Conservation (phyloP, 345 rosid genomes). For the Mangifera indica region DNA sequence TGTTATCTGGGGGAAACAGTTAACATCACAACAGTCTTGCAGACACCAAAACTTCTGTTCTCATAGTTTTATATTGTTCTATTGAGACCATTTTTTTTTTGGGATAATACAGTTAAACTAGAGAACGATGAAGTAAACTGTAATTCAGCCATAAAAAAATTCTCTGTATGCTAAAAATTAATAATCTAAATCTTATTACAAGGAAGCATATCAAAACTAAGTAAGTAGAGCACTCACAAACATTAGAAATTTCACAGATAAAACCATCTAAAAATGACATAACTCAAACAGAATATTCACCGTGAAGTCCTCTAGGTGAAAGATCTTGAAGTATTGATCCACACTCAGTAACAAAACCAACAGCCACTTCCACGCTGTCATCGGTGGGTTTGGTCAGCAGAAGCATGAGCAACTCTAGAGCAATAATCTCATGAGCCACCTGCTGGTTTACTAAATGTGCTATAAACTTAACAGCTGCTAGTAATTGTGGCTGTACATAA, state of each 20-base stretch:
- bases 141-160: neutral
- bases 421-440: slow-evolving; percentile 82
- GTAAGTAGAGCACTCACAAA: neutral
- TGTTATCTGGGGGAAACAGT: neutral
- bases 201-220: neutral
- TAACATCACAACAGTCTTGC: neutral
- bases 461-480: slow-evolving; percentile 91
- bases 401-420: slow-evolving; percentile 70
- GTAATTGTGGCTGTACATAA: slow-evolving; percentile 69
- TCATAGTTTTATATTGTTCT: neutral
- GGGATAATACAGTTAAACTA: neutral
- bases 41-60: no score
- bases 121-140: neutral
- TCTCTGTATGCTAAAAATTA: no score
- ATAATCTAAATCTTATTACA: neutral
- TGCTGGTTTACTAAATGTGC: slow-evolving; percentile 96
- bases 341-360: slow-evolving; percentile 84
- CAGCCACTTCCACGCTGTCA: slow-evolving; percentile 97
- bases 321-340: slow-evolving; percentile 91
- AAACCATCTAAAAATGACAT: neutral
- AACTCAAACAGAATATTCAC: slow-evolving; percentile 34
- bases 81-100: neutral
- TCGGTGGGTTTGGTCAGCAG: slow-evolving; percentile 80
- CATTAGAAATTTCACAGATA: neutral
- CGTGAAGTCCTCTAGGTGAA: slow-evolving; percentile 84